phyloP scores from a whole-genome alignment of 1,284 basidiomycete species.

The Pascua sp. region DNA sequence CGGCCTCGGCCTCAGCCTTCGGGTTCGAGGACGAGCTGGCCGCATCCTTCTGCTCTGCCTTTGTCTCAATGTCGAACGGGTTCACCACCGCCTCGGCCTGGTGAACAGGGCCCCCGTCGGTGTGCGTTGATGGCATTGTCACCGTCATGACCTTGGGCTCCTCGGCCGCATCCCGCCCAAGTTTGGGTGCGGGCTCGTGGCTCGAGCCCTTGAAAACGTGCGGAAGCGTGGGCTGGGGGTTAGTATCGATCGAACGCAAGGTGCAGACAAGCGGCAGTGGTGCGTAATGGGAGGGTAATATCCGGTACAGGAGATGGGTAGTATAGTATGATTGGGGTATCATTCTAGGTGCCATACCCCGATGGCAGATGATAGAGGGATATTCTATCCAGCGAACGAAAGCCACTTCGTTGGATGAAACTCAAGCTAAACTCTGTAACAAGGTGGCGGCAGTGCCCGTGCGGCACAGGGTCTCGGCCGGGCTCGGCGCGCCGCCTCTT shows the following conservation, averaged over 20 bases:
- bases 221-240: conserved; percentile 41
- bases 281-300: no score
- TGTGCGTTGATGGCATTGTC: conserved; percentile 62
- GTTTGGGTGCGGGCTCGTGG: neutral
- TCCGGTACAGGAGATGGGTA: no score
- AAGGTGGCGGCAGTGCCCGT: neutral
- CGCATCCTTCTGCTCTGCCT: no score
- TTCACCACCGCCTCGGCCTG: conserved; percentile 1
- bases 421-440: neutral
- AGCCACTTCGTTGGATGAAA: neutral
- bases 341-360: neutral
- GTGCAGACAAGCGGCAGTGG: no score
- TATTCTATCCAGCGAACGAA: neutral
- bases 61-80: conserved; percentile 2
- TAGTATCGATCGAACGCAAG: neutral
- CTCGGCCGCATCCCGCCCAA: neutral
- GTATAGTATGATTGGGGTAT: neutral
- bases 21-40: no score
- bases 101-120: conserved; percentile 63
- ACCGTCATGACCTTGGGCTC: conserved; percentile 69
- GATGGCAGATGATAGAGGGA: neutral
- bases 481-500: neutral
- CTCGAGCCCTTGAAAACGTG: conserved; percentile 37
- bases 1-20: neutral
- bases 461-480: neutral